These are phyloP conservation scores for Prunus kanzakura DNA, from an alignment of 306 rosid species.

Conservation along the genomic window DNA sequence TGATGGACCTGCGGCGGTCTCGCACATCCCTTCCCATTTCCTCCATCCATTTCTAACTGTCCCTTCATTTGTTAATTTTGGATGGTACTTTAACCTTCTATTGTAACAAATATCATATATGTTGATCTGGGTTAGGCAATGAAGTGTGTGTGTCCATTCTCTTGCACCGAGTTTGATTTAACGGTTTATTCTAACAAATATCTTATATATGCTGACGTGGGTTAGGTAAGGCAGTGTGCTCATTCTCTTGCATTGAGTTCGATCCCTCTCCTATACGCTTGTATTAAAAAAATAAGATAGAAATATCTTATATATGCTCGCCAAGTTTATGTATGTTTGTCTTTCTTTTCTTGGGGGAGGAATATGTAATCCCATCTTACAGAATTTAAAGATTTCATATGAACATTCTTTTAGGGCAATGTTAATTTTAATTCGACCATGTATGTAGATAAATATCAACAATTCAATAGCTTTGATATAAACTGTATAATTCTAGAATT, in stretches of 20 bases:
- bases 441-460: too few relatives aligned
- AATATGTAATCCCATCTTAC: too few relatives aligned
- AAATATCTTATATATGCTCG: background rate
- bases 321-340: background rate
- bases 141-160: too few relatives aligned
- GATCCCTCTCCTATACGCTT: too few relatives aligned
- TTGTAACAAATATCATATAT: background rate
- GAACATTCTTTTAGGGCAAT: too few relatives aligned
- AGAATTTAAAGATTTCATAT: too few relatives aligned
- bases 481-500: background rate
- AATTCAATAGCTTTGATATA: background rate
- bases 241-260: too few relatives aligned
- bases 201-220: background rate
- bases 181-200: background rate
- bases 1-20: slow-evolving; percentile 9
- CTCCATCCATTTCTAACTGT: slow-evolving; percentile 50
- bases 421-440: too few relatives aligned
- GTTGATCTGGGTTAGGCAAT: too few relatives aligned
- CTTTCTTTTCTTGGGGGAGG: background rate
- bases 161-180: too few relatives aligned
- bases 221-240: too few relatives aligned
- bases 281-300: too few relatives aligned
- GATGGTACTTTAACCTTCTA: background rate
- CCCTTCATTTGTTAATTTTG: slow-evolving; percentile 3
- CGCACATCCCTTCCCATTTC: slow-evolving; percentile 2